Conservation (phyloP, 257 asterid species). For the Penstemon newberryi region DNA sequence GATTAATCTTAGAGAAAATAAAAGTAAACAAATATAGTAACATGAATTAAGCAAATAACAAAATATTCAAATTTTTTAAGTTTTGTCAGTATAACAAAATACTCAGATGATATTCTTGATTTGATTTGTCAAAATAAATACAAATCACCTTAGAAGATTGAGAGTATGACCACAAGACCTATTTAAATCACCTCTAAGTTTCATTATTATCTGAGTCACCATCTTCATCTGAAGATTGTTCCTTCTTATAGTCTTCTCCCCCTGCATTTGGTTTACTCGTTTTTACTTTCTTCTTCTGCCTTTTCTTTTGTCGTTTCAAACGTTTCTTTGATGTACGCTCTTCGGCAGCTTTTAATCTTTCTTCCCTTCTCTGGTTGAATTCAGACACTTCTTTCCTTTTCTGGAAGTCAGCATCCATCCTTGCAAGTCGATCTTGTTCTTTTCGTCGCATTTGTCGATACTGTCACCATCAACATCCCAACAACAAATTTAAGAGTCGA, state of each 20-base stretch:
- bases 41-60: too few species aligned
- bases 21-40: too few species aligned
- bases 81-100: too few species aligned
- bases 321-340: constrained; percentile 87
- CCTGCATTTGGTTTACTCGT: constrained; percentile 40
- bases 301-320: constrained; percentile 76
- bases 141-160: too few species aligned
- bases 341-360: constrained; percentile 83
- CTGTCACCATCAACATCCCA: constrained; percentile 40
- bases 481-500: background rate
- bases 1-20: too few species aligned
- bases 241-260: constrained; percentile 47
- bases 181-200: constrained; percentile 22
- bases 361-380: constrained; percentile 74
- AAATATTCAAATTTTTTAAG: too few species aligned
- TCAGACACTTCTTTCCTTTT: constrained; percentile 74
- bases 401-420: constrained; percentile 89
- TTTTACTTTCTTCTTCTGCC: constrained; percentile 68
- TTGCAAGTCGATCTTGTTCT: constrained; percentile 92
- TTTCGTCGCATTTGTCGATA: constrained; percentile 98
- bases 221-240: constrained; percentile 59
- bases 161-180: too few species aligned
- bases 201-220: constrained; percentile 50
- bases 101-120: too few species aligned
- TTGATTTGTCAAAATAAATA: too few species aligned